phyloP scores from a whole-genome alignment of 164 flowering plant genomes.

The Kingdonia uniflora region DNA sequence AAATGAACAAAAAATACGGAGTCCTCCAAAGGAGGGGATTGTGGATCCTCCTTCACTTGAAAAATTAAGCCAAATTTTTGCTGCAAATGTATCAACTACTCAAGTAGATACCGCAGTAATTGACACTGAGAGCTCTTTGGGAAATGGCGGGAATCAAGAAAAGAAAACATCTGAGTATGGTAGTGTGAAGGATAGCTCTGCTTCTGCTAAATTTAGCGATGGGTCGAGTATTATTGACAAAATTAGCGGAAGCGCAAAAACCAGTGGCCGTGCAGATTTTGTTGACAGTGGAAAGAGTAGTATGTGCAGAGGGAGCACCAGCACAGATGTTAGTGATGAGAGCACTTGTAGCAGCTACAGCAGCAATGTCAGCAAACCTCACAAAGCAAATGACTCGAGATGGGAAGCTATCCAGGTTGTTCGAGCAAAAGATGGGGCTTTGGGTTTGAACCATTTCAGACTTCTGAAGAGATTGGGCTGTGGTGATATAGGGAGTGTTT shows the following conservation, averaged over 20 bases:
- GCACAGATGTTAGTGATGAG: slow-evolving; percentile 85
- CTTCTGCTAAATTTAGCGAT: slow-evolving; percentile 63
- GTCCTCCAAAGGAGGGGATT: slow-evolving; percentile 16
- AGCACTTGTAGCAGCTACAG: slow-evolving; percentile 80
- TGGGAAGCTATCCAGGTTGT: slow-evolving; percentile 90
- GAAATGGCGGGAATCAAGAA: slow-evolving; percentile 34
- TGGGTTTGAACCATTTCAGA: slow-evolving; percentile 76
- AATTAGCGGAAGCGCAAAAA: slow-evolving; percentile 63
- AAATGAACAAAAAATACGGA: slow-evolving; percentile 17
- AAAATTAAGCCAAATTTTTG: slow-evolving; percentile 17
- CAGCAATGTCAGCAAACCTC: slow-evolving; percentile 70
- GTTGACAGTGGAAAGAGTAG: slow-evolving; percentile 85
- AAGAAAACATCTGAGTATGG: slow-evolving; percentile 42
- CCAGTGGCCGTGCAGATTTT: slow-evolving; percentile 48
- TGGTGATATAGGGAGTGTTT: slow-evolving; percentile 93
- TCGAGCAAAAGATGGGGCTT: slow-evolving; percentile 50
- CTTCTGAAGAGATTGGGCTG: slow-evolving; percentile 77
- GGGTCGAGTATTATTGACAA: slow-evolving; percentile 50
- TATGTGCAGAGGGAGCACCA: slow-evolving; percentile 70
- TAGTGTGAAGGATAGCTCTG: slow-evolving; percentile 50
- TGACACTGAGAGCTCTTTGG: slow-evolving; percentile 25
- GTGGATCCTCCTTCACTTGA: slow-evolving; percentile 11
- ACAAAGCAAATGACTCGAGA: slow-evolving; percentile 71
- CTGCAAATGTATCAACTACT: slow-evolving; percentile 18
- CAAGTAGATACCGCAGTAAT: slow-evolving; percentile 17